Conservation (phyloP, 805 yeast species). For the Millerozyma acaciae region DNA sequence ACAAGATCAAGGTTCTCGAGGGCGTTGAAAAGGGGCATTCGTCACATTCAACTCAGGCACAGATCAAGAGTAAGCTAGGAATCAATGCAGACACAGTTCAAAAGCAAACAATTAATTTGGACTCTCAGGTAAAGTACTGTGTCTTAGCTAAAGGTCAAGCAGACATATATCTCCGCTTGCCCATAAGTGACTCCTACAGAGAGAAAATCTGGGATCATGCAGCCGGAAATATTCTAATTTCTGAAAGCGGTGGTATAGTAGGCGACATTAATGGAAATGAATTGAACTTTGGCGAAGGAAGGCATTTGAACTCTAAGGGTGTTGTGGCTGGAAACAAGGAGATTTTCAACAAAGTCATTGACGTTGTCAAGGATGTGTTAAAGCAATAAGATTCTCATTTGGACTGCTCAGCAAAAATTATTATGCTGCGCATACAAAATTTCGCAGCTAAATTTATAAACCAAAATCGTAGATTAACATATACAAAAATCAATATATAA, state of each 20-base stretch:
- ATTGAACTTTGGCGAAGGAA: slow-evolving; percentile 82
- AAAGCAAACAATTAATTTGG: slow-evolving; percentile 70
- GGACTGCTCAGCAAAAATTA: too few relatives aligned
- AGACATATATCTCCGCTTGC: slow-evolving; percentile 86
- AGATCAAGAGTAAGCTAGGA: slow-evolving; percentile 60
- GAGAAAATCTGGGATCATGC: slow-evolving; percentile 99
- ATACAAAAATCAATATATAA: neutral
- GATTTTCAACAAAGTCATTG: slow-evolving; percentile 48
- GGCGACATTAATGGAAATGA: slow-evolving; percentile 73
- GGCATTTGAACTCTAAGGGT: slow-evolving; percentile 79
- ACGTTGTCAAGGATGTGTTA: slow-evolving; percentile 37
- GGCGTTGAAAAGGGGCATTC: slow-evolving; percentile 96
- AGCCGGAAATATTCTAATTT: slow-evolving; percentile 82
- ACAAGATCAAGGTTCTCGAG: slow-evolving; percentile 70
- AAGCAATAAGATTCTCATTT: neutral
- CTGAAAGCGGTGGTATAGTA: slow-evolving; percentile 89
- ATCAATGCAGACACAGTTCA: slow-evolving; percentile 48
- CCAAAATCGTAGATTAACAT: neutral
- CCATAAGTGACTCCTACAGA: slow-evolving; percentile 67
- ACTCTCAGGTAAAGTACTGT: slow-evolving; percentile 96
- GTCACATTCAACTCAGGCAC: slow-evolving; percentile 78
- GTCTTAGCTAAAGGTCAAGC: slow-evolving; percentile 87
- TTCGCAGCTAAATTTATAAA: slow-evolving; percentile 3
- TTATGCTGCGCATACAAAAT: slow-evolving; percentile 1
- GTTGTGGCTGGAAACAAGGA: slow-evolving; percentile 75